Evolutionary conservation across 2,329 filamentous ascomycete species (phyloP), one percentile per base, ranked within the genome.

Genomic region (Colletotrichum noveboracense): DNA sequence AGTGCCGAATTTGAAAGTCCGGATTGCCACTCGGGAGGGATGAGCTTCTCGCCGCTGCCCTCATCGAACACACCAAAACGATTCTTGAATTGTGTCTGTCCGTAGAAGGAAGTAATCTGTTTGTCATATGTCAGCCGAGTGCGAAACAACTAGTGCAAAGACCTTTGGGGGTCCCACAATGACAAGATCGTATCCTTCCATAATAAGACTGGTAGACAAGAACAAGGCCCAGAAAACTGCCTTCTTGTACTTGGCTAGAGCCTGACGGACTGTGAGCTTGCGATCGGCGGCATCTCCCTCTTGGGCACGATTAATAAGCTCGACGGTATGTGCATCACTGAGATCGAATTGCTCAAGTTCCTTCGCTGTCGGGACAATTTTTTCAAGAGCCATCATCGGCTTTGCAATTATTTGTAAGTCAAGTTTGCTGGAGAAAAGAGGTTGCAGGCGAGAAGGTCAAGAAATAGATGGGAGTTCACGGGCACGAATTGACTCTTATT

Each of bases 111-210:
- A 7, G 56, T 64, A 68, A 80, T 48, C 70, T 79, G 16, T 78
- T 79, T 7, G 43, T 21, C 6, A 7, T 13, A 6, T 12, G n/a
- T 52, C 43, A 52, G 43, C n/a, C 3, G n/a, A 52, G n/a, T n/a
- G 43, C n/a, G n/a, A 21, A 48, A n/a, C 6, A 21, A 13, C 10
- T 21, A 12, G 43, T 52, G 7, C 10, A 21, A 10, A 21, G 10
- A 5, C 6, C 10, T 12, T 43, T 8, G 18, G 43, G 43, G 10
- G 85, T n/a, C 83, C 78, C 14, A 89, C 79, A 1, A 89, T 81
- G 36, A 85, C 86, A 3, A 86, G 83, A 67, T 89, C 88, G 79
- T 89, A 89, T 5, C 88, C 88, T 76, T 89, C 88, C 88, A 89
- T 89, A 76, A 89, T 83, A 64, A 89, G 84, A 5, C 85, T 84